Conservation (phyloP, 495 filamentous ascomycete genomes). For the Penicillium ucsense region DNA sequence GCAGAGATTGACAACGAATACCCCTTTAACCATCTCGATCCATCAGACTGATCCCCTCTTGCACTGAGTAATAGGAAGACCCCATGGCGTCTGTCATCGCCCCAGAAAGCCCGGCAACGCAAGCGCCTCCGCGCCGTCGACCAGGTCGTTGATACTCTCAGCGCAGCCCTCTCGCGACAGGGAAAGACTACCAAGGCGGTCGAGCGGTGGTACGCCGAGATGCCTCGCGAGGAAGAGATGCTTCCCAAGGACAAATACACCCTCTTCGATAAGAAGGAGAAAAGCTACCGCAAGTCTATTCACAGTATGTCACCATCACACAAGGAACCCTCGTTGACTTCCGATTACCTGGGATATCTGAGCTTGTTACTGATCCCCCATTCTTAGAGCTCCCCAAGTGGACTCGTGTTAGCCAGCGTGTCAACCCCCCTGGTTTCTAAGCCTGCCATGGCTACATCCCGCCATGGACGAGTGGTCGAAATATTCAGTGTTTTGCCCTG, state of each 20-base stretch:
- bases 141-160: conserved; percentile 65
- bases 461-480: conserved; percentile 6
- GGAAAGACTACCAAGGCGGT: conserved; percentile 61
- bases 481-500: background rate
- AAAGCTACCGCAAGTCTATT: conserved; percentile 88
- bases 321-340: too few species aligned
- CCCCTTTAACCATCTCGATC: too few species aligned
- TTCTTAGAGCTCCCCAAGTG: conserved; percentile 79
- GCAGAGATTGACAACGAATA: background rate
- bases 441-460: background rate
- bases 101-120: conserved; percentile 85
- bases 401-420: conserved; percentile 84
- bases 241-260: conserved; percentile 94
- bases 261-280: conserved; percentile 92
- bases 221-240: conserved; percentile 97
- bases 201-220: conserved; percentile 83
- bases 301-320: conserved; percentile 65
- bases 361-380: background rate
- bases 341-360: too few species aligned
- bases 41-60: background rate
- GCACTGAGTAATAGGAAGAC: conserved; percentile 63
- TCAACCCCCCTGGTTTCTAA: conserved; percentile 93
- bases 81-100: conserved; percentile 86
- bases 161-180: conserved; percentile 61
- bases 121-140: conserved; percentile 81